These are phyloP conservation scores for Pestalotiopsis sp. DNA, from an alignment of 2,329 filamentous ascomycete species.

Conservation along the genomic window DNA sequence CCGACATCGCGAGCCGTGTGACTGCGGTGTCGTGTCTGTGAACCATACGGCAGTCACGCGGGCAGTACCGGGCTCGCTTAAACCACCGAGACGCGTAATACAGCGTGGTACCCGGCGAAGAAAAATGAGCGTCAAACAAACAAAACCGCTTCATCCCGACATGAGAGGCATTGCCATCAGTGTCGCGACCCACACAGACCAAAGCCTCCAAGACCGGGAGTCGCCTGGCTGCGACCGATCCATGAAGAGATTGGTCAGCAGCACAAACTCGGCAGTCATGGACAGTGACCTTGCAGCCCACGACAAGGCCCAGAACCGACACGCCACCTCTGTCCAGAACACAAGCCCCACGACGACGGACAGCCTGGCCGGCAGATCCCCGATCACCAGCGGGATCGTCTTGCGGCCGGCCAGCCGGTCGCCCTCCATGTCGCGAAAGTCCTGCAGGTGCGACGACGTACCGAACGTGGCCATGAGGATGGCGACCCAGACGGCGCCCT, in stretches of 20 bases:
- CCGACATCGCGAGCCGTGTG: too few relatives aligned
- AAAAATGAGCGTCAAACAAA: background rate
- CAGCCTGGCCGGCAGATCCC: slow-evolving; percentile 6
- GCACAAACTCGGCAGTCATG: background rate
- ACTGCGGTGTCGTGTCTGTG: too few relatives aligned
- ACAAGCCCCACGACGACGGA: background rate
- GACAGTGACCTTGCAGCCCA: background rate
- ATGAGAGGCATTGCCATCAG: background rate
- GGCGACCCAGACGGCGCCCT: slow-evolving; percentile 5
- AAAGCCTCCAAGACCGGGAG: slow-evolving; percentile 2
- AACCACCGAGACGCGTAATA: background rate
- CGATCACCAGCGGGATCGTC: slow-evolving; percentile 14
- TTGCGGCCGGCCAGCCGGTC: slow-evolving; percentile 10
- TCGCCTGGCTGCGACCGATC: background rate
- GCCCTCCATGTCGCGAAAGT: slow-evolving; percentile 16
- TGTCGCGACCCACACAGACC: background rate
- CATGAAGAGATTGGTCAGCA: background rate
- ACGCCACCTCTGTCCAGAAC: background rate
- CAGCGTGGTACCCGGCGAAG: background rate
- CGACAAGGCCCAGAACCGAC: slow-evolving; percentile 12
- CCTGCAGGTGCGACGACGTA: slow-evolving; percentile 14
- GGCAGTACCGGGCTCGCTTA: too few relatives aligned
- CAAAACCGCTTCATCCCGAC: background rate
- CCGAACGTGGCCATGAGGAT: slow-evolving; percentile 8
- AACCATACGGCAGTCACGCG: too few relatives aligned